Base-by-base conservation (phyloP, 306 rosid species). In the Cucumis melo region DNA sequence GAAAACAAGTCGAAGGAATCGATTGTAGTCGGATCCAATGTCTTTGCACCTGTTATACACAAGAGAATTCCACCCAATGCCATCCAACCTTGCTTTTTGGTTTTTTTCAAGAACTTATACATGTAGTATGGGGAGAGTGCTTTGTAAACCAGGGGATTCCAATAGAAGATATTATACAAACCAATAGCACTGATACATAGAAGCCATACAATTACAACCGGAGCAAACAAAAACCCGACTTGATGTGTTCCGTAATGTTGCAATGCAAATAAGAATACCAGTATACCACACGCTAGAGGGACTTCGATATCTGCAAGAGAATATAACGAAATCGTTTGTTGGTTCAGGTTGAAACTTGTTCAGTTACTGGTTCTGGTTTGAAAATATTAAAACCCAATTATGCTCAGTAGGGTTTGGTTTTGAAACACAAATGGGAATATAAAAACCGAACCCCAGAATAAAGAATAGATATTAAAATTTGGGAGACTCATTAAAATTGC, bases 111-210 rank as follows among this genome's bases (percentile, higher is more conserved):
- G 83, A 93, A 93, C 51, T 90, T 91, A 82, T 83, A 86, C 98
- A 93, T 93, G 90, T 93, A 91, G 74, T 91, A 90, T 56, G 98
- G 98, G 24, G 96, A 91, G 76, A 93, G 91, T 79, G 98, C 98
- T 88, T 87, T 79, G 80, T 93, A 93, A 60, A 93, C 94, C 58
- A 86, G 86, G 27, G 91, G 98, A 79, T 93, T 93, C 98, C 98
- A 93, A 9, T 89, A 89, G 74, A 91, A 68, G 85, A 93, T 93
- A 53, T 93, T 93, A 76, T 93, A 91, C 59, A 86, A 73, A 57
- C 98, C 98, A 74, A 91, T 93, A 29, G 96, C 75, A 83, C 98
- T 93, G 64, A 93, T 93, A 84, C 98, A 93, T 10, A 93, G 78
- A 60, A 93, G 91, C 98, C 98, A 94, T 16, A 89, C 80, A 79